Percentiles rank a stretch among this genome's conserved stretches.
Conservation (phyloP, 768 basidiomycete genomes). For the Phaeotremella skinneri region DNA sequence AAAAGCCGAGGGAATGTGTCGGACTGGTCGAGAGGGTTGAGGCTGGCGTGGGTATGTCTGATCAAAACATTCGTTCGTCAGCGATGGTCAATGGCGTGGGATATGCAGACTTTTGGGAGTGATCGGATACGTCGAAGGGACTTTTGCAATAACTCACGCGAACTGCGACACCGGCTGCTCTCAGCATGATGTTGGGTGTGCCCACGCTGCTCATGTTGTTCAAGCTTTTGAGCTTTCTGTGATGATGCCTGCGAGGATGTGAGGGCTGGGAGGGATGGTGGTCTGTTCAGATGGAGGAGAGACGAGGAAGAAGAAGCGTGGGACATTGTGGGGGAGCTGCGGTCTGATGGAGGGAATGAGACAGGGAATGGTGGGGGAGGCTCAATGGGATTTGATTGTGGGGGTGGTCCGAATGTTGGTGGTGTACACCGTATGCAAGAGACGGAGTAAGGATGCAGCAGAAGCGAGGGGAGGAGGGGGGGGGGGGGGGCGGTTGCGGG, state of each 20-base stretch:
- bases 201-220: slow-evolving; percentile 18
- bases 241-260: slow-evolving; percentile 4
- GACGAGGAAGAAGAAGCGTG: slow-evolving; percentile 17
- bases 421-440: too few relatives aligned
- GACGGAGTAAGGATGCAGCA: slow-evolving; percentile 1
- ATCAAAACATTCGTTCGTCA: too few relatives aligned
- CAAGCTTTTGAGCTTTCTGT: slow-evolving; percentile 15
- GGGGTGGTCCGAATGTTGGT: background rate
- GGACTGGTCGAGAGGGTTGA: too few relatives aligned
- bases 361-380: too few relatives aligned
- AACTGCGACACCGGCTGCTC: too few relatives aligned
- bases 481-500: background rate
- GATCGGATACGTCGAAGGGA: too few relatives aligned
- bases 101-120: too few relatives aligned
- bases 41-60: too few relatives aligned
- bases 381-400: background rate
- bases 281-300: slow-evolving; percentile 22
- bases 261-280: slow-evolving; percentile 11
- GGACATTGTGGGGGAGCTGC: slow-evolving; percentile 1
- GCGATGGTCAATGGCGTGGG: too few relatives aligned
- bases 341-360: too few relatives aligned
- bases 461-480: background rate
- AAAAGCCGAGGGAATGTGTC: too few relatives aligned
- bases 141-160: too few relatives aligned
- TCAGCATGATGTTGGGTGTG: slow-evolving; percentile 3